Evolutionary conservation across 225 moss, liverwort and hornwort species (phyloP).

Genomic region (Polytrichum formosum): DNA sequence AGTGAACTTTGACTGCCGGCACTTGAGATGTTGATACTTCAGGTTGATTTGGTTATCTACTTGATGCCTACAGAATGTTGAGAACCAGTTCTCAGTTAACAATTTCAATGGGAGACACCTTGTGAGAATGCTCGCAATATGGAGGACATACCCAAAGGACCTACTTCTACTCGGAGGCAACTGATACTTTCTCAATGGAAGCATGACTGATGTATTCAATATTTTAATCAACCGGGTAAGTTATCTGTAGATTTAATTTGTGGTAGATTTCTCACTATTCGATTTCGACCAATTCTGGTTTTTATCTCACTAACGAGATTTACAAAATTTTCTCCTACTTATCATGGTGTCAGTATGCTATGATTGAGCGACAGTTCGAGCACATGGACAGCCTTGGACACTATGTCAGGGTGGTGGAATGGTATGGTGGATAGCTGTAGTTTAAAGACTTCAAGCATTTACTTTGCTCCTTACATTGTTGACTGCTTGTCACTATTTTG

Average conservation of each 20-base stretch:
- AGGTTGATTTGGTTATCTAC: background rate
- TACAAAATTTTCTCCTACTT: too few relatives aligned
- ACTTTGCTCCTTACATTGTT: background rate
- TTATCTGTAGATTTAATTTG: background rate
- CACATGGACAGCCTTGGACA: too few relatives aligned
- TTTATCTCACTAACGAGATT: background rate
- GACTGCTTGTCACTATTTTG: constrained; percentile 5
- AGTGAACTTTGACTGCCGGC: background rate
- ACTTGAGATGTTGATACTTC: background rate
- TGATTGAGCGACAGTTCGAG: too few relatives aligned
- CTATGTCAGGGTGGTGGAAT: too few relatives aligned
- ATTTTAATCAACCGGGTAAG: constrained; percentile 27
- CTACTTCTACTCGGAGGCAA: constrained; percentile 18
- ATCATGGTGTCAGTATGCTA: too few relatives aligned
- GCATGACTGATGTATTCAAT: constrained; percentile 10
- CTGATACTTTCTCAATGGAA: constrained; percentile 14
- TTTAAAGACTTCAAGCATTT: too few relatives aligned
- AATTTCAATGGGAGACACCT: constrained; percentile 10
- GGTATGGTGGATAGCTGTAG: too few relatives aligned
- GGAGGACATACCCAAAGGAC: constrained; percentile 19
- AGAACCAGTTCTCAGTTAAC: constrained; percentile 15
- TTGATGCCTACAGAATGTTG: background rate
- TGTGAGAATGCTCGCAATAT: constrained; percentile 16
- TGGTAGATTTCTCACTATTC: background rate
- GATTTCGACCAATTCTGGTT: background rate